These are phyloP conservation scores for Populus alba DNA, from an alignment of 345 rosid species.

Conservation along the genomic window DNA sequence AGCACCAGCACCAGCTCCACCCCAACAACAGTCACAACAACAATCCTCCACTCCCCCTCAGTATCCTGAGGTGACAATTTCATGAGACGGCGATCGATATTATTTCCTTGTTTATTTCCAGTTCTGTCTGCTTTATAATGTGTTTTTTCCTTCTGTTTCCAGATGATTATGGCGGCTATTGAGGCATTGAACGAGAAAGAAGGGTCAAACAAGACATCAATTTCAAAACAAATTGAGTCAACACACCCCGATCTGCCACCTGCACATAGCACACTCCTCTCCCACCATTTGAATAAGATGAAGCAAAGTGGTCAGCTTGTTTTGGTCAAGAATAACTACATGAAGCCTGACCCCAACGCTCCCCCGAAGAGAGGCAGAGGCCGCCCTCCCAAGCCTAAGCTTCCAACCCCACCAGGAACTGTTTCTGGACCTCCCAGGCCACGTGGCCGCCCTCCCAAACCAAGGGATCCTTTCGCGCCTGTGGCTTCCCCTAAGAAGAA, in stretches of 20 bases:
- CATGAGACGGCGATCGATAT: not conserved
- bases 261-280: slow-evolving; percentile 54
- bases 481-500: slow-evolving; percentile 14
- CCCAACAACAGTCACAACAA: not conserved
- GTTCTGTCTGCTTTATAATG: not conserved
- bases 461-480: slow-evolving; percentile 45
- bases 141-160: not conserved
- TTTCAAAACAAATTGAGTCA: slow-evolving; percentile 61
- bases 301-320: slow-evolving; percentile 57
- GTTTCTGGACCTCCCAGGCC: slow-evolving; percentile 50
- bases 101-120: not conserved
- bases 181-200: slow-evolving; percentile 47
- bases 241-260: slow-evolving; percentile 48
- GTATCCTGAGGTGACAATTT: slow-evolving; percentile 36
- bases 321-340: slow-evolving; percentile 66
- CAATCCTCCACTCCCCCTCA: slow-evolving; percentile 18
- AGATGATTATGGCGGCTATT: slow-evolving; percentile 76
- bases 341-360: slow-evolving; percentile 69
- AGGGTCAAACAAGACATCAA: slow-evolving; percentile 62
- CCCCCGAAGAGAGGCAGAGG: slow-evolving; percentile 90
- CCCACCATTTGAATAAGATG: slow-evolving; percentile 66
- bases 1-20: not conserved
- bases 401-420: slow-evolving; percentile 19
- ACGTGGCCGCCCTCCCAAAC: slow-evolving; percentile 72
- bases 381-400: slow-evolving; percentile 76